Evolutionary conservation across 208 protist genomes (phyloP).

Genomic region (Tritrichomonas musculus): DNA sequence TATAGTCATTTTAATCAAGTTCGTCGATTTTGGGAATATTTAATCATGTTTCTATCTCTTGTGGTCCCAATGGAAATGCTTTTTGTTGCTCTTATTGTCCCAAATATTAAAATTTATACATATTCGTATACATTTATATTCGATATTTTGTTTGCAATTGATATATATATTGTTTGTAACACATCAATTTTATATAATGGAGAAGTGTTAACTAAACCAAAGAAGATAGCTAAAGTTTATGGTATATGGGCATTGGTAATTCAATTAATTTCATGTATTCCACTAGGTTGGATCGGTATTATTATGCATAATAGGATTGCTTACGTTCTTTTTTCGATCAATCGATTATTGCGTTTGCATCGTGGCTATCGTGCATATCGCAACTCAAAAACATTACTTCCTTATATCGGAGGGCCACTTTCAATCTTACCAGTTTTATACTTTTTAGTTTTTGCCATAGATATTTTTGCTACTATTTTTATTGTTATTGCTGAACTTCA

Average conservation of each 20-base stretch:
- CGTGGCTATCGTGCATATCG: neutral
- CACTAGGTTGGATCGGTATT: neutral
- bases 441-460: neutral
- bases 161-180: neutral
- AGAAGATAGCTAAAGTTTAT: neutral
- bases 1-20: neutral
- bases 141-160: neutral
- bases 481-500: neutral
- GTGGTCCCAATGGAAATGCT: neutral
- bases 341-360: neutral
- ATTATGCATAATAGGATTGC: neutral
- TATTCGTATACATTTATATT: neutral
- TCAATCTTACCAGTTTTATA: neutral
- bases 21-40: neutral
- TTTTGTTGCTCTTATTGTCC: neutral
- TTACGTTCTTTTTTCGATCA: neutral
- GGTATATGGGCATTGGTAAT: neutral
- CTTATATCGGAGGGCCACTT: neutral
- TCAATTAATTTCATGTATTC: neutral
- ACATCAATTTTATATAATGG: neutral
- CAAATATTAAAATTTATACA: neutral
- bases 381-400: neutral
- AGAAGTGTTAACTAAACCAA: neutral
- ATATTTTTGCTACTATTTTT: neutral
- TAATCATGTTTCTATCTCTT: neutral